Evolutionary conservation across 148 eudicot species (phyloP), one percentile per base, ranked within the genome.

Genomic region (Euryodendron excelsum): DNA sequence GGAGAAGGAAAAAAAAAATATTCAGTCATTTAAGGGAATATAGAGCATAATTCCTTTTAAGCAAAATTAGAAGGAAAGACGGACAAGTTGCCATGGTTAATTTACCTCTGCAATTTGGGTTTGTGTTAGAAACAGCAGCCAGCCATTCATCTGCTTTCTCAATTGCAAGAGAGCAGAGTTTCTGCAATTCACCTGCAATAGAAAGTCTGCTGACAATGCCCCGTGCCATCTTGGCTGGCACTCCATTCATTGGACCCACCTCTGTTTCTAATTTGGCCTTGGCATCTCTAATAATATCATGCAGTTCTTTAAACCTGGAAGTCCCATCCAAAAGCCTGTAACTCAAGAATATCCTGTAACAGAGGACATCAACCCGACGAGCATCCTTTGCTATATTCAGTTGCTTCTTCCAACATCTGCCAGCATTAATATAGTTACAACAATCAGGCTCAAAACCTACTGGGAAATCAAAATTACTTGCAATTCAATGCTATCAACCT

Each of bases 381-480:
- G 98, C 94, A 80, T 91, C 97, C 83, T 85, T 91, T 56, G 98
- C 98, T 78, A 87, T 82, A 74, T 53, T 79, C 84, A 96, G 81
- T 83, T 96, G 99, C 87, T 93, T 93, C 90, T 88, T 96, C 97
- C 92, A 96, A 83, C 84, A 90, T 75, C 98, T 96, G 90, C 70
- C 67, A 84, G 75, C 58, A 20, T 59, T 48, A 23, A 44, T 72
- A 65, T 36, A 80, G 2, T 52, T 34, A 65, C n/a, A 72, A 45
- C 76, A 30, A n/a, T 65, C 64, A 73, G 68, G 1, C 23, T 47
- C 48, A 64, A 28, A 64, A 64, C 60, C 41, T 76, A 62, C 55
- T 2, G 27, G 70, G 31, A 47, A 75, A 28, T 28, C n/a, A 76
- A 44, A 65, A 45, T 59, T 76, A 30, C 30, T 64, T 62, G 58